Evolutionary conservation across 1,139 yeast species (phyloP).

Genomic region (Suhomyces coccinellae): DNA sequence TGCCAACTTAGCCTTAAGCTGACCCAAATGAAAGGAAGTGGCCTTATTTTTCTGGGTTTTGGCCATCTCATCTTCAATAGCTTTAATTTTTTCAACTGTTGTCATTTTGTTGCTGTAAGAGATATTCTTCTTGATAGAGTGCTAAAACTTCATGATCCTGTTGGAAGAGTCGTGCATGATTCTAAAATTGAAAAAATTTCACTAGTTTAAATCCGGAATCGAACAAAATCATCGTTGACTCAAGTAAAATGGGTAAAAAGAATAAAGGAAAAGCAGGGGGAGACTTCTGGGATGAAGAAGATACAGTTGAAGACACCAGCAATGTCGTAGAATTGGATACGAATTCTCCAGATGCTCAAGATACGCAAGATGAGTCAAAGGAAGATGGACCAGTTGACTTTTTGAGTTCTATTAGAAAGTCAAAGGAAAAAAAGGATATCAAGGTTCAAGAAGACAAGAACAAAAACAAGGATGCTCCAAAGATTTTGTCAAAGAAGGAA

Average conservation of each 20-base stretch:
- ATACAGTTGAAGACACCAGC: slow-evolving; percentile 56
- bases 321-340: slow-evolving; percentile 53
- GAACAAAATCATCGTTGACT: background rate
- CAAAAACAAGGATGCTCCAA: slow-evolving; percentile 54
- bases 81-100: slow-evolving; percentile 84
- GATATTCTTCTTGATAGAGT: background rate
- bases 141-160: slow-evolving; percentile 8
- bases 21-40: slow-evolving; percentile 95
- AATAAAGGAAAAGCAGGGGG: slow-evolving; percentile 52
- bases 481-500: slow-evolving; percentile 89
- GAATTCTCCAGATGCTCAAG: slow-evolving; percentile 22
- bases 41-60: slow-evolving; percentile 94
- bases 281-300: slow-evolving; percentile 86
- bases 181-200: slow-evolving; percentile 16
- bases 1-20: slow-evolving; percentile 93
- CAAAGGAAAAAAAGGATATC: slow-evolving; percentile 72
- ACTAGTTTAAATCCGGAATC: slow-evolving; percentile 3
- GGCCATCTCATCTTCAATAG: slow-evolving; percentile 96
- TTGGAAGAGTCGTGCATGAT: slow-evolving; percentile 13
- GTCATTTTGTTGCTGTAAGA: slow-evolving; percentile 52
- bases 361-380: slow-evolving; percentile 26
- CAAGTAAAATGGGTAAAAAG: slow-evolving; percentile 46
- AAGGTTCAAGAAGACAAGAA: slow-evolving; percentile 55
- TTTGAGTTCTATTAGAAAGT: slow-evolving; percentile 76
- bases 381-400: slow-evolving; percentile 58